Evolutionary conservation across 2,329 filamentous ascomycete genomes (phyloP), one percentile per base, ranked within the genome.

Genomic region (Fonsecaea nubica): DNA sequence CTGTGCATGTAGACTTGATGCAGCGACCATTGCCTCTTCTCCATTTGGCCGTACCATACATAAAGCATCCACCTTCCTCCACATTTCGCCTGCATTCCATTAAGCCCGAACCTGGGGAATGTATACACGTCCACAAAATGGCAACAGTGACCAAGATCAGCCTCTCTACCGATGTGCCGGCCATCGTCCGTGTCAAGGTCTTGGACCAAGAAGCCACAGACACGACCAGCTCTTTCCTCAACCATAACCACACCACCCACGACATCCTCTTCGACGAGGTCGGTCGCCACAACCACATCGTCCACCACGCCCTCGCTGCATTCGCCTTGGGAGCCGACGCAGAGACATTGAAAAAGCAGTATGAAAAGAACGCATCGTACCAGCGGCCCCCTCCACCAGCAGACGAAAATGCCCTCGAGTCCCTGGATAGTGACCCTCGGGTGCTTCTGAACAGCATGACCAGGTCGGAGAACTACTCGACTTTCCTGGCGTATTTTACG

Each of bases 271-370:
- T 59, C 30, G 57, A 59, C 57, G 38, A 50, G n/a, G 10, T 50
- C 21, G 57, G 57, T 42, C 57, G 57, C 25, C 57, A 59, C 57
- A 59, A 59, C 57, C 57, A 59, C 35, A 59, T 59, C 21, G 57
- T 59, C 25, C 57, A 59, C 57, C 57, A 59, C 30, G 25, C 33
- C 2, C 57, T 59, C 12, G 57, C 57, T 8, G 32, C 57, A 13
- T 59, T 59, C 15, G 42, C 40, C 18, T 30, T 59, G 13, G 57
- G 57, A 21, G 57, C 57, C 40, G 57, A 50, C 40, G 57, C 57
- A 33, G 40, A 50, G 12, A 59, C 40, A n/a, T 42, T 59, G 6
- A 40, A 59, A 30, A 52, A 59, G 15, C 57, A 59, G 50, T 59
- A 59, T 30, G 57, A 59, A 15, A 40, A 48, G 42, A 59, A 59